Evolutionary conservation across 2,329 filamentous ascomycete species (phyloP).

Genomic region (Phyllosticta ampelicida): DNA sequence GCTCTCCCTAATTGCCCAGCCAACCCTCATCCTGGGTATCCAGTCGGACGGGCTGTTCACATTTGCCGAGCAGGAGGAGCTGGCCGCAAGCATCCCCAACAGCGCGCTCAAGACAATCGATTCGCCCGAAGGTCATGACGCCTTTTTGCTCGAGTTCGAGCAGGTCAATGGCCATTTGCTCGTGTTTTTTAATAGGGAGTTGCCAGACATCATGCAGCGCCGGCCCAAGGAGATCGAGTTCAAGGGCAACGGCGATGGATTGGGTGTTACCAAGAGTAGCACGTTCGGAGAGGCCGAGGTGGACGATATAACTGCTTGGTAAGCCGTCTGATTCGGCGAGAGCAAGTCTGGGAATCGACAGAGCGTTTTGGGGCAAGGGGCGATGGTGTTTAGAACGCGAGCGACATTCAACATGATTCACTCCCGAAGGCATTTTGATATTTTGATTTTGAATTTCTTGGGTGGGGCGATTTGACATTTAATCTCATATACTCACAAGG

Average conservation of each 20-base stretch:
- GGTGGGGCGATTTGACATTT: too few species aligned
- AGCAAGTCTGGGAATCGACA: too few species aligned
- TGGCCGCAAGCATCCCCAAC: slow-evolving; percentile 70
- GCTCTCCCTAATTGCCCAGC: slow-evolving; percentile 73
- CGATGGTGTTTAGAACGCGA: too few species aligned
- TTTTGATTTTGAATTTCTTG: too few species aligned
- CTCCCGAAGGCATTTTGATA: too few species aligned
- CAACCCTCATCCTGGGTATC: slow-evolving; percentile 83
- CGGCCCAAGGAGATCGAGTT: slow-evolving; percentile 31
- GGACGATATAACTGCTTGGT: slow-evolving; percentile 94
- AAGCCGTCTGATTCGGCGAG: too few species aligned
- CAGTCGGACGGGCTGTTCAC: slow-evolving; percentile 95
- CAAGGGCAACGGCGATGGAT: slow-evolving; percentile 26
- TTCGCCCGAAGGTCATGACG: slow-evolving; percentile 90
- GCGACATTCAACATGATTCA: too few species aligned
- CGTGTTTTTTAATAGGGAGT: slow-evolving; percentile 66
- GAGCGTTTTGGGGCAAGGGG: too few species aligned
- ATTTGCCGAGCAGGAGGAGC: slow-evolving; percentile 88
- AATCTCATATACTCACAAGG: too few species aligned
- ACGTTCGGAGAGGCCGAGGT: slow-evolving; percentile 94
- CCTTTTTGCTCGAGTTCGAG: slow-evolving; percentile 92
- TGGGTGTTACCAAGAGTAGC: slow-evolving; percentile 69
- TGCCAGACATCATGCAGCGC: slow-evolving; percentile 77
- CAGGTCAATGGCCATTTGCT: slow-evolving; percentile 87
- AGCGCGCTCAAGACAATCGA: slow-evolving; percentile 77